Evolutionary conservation across 169 alveolate genomes (phyloP).

Genomic region (Plasmodium adleri): DNA sequence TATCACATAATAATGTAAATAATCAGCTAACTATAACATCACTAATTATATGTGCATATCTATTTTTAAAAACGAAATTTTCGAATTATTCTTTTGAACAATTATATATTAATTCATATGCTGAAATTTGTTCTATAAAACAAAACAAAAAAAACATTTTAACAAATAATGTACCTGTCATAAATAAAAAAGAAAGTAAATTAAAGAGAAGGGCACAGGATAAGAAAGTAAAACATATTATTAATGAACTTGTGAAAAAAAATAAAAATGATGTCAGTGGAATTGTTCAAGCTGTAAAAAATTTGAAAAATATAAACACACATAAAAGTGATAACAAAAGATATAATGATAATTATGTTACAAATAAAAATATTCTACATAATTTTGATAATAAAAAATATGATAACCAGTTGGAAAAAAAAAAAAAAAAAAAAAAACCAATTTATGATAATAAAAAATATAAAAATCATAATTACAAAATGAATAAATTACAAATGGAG

Average conservation of each 20-base stretch:
- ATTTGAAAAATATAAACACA: background rate
- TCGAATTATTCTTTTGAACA: slow-evolving; percentile 44
- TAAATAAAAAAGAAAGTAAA: background rate
- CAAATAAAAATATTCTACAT: background rate
- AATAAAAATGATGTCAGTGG: background rate
- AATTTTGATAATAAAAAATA: background rate
- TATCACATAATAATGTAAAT: slow-evolving; percentile 1
- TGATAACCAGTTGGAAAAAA: background rate
- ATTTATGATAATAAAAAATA: no score
- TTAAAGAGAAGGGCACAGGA: background rate
- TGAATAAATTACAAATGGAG: background rate
- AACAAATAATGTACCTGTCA: background rate
- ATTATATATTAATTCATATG: slow-evolving; percentile 14
- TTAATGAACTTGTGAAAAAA: slow-evolving; percentile 16
- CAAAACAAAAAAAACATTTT: background rate
- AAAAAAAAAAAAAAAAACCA: background rate
- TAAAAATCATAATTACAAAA: no score
- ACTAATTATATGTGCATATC: slow-evolving; percentile 22
- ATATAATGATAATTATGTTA: background rate
- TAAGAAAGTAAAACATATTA: slow-evolving; percentile 30
- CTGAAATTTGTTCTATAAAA: background rate
- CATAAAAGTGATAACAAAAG: background rate
- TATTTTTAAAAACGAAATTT: slow-evolving; percentile 29
- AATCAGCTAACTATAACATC: slow-evolving; percentile 25
- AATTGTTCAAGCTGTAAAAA: slow-evolving; percentile 24